Percentiles rank a stretch among this genome's conserved stretches.
These are phyloP conservation scores for Pelomyxa schiedti DNA, from an alignment of 78 protist genomes.

Conservation along the genomic window DNA sequence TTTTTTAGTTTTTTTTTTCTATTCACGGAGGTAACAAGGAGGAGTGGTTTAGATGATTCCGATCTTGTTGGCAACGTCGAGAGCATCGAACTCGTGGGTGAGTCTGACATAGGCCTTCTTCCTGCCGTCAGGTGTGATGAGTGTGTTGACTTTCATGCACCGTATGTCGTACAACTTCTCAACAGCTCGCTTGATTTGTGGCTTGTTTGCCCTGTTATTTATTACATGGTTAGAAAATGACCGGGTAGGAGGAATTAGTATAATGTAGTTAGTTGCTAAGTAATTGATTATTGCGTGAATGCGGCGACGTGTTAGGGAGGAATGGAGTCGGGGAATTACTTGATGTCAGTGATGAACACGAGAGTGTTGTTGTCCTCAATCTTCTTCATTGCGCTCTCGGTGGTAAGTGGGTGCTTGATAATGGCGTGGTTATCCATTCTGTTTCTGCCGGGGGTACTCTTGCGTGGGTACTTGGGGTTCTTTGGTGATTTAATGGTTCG, in stretches of 20 bases:
- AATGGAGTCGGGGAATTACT: too few relatives aligned
- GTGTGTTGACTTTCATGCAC: constrained; percentile 72
- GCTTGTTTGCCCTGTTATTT: constrained; percentile 84
- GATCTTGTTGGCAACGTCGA: constrained; percentile 72
- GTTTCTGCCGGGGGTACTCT: background rate
- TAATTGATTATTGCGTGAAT: too few relatives aligned
- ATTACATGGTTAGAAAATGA: too few relatives aligned
- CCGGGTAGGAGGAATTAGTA: too few relatives aligned
- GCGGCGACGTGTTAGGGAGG: too few relatives aligned
- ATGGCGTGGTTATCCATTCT: constrained; percentile 17
- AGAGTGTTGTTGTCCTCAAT: constrained; percentile 92
- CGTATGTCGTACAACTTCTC: constrained; percentile 65
- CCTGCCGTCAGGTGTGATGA: constrained; percentile 78
- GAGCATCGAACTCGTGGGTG: constrained; percentile 43
- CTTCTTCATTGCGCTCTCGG: constrained; percentile 87
- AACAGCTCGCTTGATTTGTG: constrained; percentile 74
- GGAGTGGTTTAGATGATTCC: constrained; percentile 73
- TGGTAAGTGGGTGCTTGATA: constrained; percentile 72
- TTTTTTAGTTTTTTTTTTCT: too few relatives aligned
- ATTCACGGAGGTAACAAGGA: too few relatives aligned
- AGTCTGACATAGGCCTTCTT: constrained; percentile 93
- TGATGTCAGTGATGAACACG: constrained; percentile 71
- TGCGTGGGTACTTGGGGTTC: background rate
- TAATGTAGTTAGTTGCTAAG: too few relatives aligned
- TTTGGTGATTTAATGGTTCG: background rate